These are phyloP conservation scores for Platismatia glauca DNA, from an alignment of 495 filamentous ascomycete genomes.

Conservation along the genomic window DNA sequence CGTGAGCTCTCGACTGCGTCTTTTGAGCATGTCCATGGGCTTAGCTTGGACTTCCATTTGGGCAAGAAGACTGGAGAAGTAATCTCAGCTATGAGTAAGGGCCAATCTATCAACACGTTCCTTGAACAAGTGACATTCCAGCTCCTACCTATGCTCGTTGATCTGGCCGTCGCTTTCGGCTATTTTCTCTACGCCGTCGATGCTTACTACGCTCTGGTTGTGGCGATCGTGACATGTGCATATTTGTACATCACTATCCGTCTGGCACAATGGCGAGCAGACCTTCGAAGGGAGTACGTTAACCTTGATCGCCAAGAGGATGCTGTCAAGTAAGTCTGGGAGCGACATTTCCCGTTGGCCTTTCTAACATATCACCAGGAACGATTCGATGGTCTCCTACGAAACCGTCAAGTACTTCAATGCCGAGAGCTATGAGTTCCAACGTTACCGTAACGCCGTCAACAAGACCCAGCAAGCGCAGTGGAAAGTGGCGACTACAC, in stretches of 20 bases:
- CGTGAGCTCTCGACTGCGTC: constrained; percentile 86
- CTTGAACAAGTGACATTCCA: constrained; percentile 93
- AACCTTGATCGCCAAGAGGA: constrained; percentile 91
- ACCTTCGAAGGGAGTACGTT: constrained; percentile 85
- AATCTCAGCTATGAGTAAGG: constrained; percentile 87
- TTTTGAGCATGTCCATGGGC: constrained; percentile 91
- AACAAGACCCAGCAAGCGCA: constrained; percentile 75
- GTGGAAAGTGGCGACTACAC: constrained; percentile 76
- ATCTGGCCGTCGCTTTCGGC: constrained; percentile 75
- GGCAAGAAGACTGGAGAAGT: constrained; percentile 96
- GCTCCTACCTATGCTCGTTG: constrained; percentile 87
- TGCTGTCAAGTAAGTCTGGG: constrained; percentile 61
- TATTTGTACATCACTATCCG: constrained; percentile 94
- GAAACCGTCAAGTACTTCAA: constrained; percentile 99
- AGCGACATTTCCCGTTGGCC: background rate
- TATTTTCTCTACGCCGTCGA: constrained; percentile 78
- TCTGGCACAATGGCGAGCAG: constrained; percentile 87
- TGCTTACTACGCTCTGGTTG: constrained; percentile 84
- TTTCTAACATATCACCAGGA: constrained; percentile 37
- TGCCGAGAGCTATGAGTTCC: constrained; percentile 87
- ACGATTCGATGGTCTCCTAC: constrained; percentile 95
- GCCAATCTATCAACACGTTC: constrained; percentile 92
- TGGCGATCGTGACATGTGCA: constrained; percentile 85
- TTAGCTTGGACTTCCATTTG: constrained; percentile 93
- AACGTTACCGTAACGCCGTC: constrained; percentile 72